Percentiles rank a stretch among this genome's conserved stretches.
These are phyloP conservation scores for Sarcodon aspratus DNA, from an alignment of 768 basidiomycete species.

Conservation along the genomic window DNA sequence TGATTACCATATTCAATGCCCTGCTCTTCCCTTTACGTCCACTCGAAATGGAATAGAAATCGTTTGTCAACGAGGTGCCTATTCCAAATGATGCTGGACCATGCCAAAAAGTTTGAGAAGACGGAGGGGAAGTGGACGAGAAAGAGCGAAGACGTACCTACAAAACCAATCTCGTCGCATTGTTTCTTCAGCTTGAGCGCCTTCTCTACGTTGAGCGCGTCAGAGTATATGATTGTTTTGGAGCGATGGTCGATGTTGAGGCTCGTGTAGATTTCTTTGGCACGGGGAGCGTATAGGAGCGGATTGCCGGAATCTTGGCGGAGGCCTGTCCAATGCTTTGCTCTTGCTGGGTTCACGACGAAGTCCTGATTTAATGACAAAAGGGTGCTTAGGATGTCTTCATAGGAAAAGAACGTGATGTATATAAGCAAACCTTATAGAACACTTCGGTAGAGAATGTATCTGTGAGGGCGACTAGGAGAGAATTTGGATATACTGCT, in stretches of 20 bases:
- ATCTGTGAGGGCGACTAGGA: conserved; percentile 82
- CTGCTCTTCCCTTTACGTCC: conserved; percentile 51
- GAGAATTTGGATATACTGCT: conserved; percentile 42
- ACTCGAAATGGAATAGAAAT: conserved; percentile 46
- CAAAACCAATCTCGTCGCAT: conserved; percentile 63
- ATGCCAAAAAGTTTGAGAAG: too few species aligned
- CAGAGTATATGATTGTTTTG: conserved; percentile 79
- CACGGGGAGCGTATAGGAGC: conserved; percentile 63
- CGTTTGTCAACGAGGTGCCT: conserved; percentile 87
- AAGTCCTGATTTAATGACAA: conserved; percentile 38
- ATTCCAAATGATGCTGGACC: conserved; percentile 78
- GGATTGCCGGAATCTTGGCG: conserved; percentile 96
- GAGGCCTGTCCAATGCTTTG: conserved; percentile 66
- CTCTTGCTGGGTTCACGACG: conserved; percentile 39
- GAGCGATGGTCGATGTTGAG: conserved; percentile 55
- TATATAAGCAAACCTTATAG: conserved; percentile 43
- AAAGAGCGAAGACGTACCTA: conserved; percentile 25
- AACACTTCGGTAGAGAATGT: conserved; percentile 87
- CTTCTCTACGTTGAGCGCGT: conserved; percentile 63
- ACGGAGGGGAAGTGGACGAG: neutral
- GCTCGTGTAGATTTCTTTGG: conserved; percentile 57
- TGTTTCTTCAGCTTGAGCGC: conserved; percentile 60
- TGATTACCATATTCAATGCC: conserved; percentile 92
- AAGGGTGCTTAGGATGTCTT: neutral
- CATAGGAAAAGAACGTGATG: neutral